Evolutionary conservation across 179 eudicot genomes (phyloP).

Genomic region (Vitellaria paradoxa): DNA sequence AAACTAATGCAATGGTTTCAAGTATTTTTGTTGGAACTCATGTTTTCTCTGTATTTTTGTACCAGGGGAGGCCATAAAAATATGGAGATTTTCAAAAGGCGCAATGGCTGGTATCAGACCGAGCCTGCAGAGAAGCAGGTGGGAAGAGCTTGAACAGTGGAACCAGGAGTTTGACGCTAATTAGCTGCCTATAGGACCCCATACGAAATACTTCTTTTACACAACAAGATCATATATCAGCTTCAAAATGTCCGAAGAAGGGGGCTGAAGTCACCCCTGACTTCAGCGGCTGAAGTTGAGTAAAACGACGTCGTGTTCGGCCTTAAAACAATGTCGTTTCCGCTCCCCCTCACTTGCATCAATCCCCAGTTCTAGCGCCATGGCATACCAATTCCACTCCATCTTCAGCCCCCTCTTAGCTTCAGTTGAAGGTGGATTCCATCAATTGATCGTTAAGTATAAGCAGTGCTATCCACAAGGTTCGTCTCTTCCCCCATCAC

Average conservation of each 20-base stretch:
- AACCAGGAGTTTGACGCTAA: constrained; percentile 78
- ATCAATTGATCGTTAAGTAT: too few species aligned
- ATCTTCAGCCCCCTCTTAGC: too few species aligned
- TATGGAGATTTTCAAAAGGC: constrained; percentile 70
- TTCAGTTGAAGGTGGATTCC: too few species aligned
- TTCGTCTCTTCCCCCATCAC: too few species aligned
- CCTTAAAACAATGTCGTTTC: too few species aligned
- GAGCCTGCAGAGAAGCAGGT: constrained; percentile 77
- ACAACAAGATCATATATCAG: background rate
- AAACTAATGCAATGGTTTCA: background rate
- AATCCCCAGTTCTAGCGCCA: too few species aligned
- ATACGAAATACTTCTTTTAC: background rate
- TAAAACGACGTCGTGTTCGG: too few species aligned
- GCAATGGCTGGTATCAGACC: constrained; percentile 89
- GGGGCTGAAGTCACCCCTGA: too few species aligned
- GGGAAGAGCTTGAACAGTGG: constrained; percentile 96
- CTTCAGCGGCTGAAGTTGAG: too few species aligned
- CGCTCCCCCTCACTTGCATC: too few species aligned
- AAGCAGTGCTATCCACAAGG: too few species aligned
- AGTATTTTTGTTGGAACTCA: background rate
- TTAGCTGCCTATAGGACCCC: constrained; percentile 23
- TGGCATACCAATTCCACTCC: too few species aligned
- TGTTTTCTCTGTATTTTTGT: background rate
- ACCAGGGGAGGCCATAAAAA: constrained; percentile 70
- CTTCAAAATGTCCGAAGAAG: background rate